phyloP scores from a whole-genome alignment of 352 stramenopile genomes.

The Globisporangium barbulae region DNA sequence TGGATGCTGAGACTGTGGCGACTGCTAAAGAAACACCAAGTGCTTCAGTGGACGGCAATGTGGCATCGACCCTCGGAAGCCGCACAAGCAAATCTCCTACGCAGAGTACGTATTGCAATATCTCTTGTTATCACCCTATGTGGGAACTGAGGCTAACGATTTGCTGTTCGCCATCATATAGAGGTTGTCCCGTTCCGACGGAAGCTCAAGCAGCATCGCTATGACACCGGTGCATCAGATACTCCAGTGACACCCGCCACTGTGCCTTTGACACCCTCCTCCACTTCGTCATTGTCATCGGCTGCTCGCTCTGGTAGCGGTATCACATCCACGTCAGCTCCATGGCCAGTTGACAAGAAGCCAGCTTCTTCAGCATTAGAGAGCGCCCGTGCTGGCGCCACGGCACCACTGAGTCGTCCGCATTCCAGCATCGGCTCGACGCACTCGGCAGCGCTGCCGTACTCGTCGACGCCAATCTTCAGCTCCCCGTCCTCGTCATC shows the following conservation, averaged over 20 bases:
- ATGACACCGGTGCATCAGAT: background rate
- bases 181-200: conserved; percentile 10
- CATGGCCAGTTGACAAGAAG: background rate
- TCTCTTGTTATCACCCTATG: no score
- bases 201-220: conserved; percentile 8
- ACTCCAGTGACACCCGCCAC: background rate
- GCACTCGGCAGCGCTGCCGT: background rate
- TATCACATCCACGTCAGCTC: background rate
- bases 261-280: background rate
- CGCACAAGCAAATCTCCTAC: background rate
- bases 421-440: background rate
- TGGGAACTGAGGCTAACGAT: background rate
- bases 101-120: conserved; percentile 11
- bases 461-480: conserved; percentile 14
- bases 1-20: background rate
- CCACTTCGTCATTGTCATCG: background rate
- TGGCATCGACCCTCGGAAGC: background rate
- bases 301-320: background rate
- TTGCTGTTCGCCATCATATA: background rate
- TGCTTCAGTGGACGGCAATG: background rate
- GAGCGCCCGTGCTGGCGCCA: background rate
- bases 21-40: background rate
- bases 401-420: background rate
- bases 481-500: conserved; percentile 5
- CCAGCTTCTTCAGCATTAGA: background rate